These are phyloP conservation scores for Jatropha podagrica DNA, from an alignment of 441 rosid species.

Conservation along the genomic window DNA sequence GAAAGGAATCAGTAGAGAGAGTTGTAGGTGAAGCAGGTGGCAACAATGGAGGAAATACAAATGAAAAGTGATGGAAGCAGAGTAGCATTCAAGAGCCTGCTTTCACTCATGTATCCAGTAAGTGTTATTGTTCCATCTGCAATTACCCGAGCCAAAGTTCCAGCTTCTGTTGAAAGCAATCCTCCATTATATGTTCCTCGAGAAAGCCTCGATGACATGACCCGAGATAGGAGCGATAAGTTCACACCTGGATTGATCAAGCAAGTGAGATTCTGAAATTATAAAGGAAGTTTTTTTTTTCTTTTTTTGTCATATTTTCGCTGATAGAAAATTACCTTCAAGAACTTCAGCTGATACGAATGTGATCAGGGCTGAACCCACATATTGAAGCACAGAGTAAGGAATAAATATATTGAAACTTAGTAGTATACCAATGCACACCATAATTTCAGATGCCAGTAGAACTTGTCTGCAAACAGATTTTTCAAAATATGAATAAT, in stretches of 20 bases:
- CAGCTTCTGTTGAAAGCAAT: slow-evolving; percentile 93
- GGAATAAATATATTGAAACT: slow-evolving; percentile 77
- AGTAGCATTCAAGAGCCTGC: slow-evolving; percentile 68
- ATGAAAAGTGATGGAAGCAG: slow-evolving; percentile 80
- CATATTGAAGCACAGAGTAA: slow-evolving; percentile 82
- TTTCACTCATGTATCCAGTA: slow-evolving; percentile 75
- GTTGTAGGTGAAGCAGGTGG: slow-evolving; percentile 87
- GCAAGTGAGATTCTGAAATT: too few species aligned
- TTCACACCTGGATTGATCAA: slow-evolving; percentile 65
- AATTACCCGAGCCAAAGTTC: slow-evolving; percentile 86
- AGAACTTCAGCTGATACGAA: slow-evolving; percentile 95
- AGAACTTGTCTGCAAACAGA: slow-evolving; percentile 76
- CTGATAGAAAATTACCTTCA: slow-evolving; percentile 50
- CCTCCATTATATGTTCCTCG: slow-evolving; percentile 97
- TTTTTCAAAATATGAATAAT: slow-evolving; percentile 2
- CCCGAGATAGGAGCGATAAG: slow-evolving; percentile 82
- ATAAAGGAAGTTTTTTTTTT: too few species aligned
- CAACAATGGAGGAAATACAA: slow-evolving; percentile 70
- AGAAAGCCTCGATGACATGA: slow-evolving; percentile 93
- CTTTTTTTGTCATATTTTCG: background rate
- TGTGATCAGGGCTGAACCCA: slow-evolving; percentile 78
- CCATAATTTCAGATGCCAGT: slow-evolving; percentile 83
- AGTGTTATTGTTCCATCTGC: slow-evolving; percentile 92
- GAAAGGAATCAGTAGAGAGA: slow-evolving; percentile 57
- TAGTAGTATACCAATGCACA: slow-evolving; percentile 66